These are phyloP conservation scores for Citrus maxima DNA, from an alignment of 345 rosid species.

Conservation along the genomic window DNA sequence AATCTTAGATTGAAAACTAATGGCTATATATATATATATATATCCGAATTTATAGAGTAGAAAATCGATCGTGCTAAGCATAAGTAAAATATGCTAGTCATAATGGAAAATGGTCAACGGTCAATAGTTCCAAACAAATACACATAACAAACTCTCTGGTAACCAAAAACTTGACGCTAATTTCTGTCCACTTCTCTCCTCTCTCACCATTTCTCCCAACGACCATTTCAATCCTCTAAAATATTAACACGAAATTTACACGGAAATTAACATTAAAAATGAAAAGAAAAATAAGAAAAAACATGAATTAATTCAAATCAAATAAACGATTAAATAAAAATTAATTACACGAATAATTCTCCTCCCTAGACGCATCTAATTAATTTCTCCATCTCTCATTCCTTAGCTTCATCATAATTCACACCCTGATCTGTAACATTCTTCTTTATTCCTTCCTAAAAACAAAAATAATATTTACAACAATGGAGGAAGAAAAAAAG, in stretches of 20 bases:
- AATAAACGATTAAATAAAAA: background rate
- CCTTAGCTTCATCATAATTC: background rate
- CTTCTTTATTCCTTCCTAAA: background rate
- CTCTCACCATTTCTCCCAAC: background rate
- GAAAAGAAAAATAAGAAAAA: background rate
- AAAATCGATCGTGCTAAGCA: constrained; percentile 3
- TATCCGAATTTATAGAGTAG: too few species aligned
- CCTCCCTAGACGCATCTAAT: constrained; percentile 11
- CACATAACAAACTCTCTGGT: background rate
- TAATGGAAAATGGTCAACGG: constrained; percentile 4
- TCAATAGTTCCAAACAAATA: constrained; percentile 7
- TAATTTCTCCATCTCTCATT: background rate
- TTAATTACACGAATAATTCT: constrained; percentile 7
- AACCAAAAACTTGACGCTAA: background rate
- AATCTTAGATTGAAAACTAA: too few species aligned
- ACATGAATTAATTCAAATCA: background rate
- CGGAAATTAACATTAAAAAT: background rate
- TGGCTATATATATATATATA: too few species aligned
- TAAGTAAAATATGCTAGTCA: background rate
- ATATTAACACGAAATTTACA: background rate
- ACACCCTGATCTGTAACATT: too few species aligned
- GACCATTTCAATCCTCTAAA: constrained; percentile 21
- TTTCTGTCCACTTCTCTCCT: background rate
- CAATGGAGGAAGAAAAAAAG: constrained; percentile 16
- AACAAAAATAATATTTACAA: background rate